Base-by-base conservation (phyloP, 1,284 basidiomycete genomes). In the Macrocystidia cucumis region DNA sequence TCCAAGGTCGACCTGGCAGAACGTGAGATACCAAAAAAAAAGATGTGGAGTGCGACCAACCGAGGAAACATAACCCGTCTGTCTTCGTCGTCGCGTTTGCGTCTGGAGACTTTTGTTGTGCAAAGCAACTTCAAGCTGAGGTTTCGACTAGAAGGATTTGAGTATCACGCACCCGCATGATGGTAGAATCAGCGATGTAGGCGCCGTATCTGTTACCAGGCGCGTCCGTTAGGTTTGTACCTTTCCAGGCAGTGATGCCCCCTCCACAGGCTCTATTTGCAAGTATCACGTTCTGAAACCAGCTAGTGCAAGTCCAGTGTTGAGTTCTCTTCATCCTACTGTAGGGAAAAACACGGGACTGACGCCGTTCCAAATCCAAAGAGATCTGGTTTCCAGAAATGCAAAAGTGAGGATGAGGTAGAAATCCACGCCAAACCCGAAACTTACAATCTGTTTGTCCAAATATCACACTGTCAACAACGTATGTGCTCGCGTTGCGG, bases 361-460 rank as follows among this genome's bases (percentile, higher is more conserved):
- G 49, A 78, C 69, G 72, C 71, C 2, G 63, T 74, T 1, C 77
- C 75, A 45, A 58, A 69, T 2, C 75, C 75, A 38, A 76, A 75
- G 19, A 78, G 25, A 49, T 71, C 72, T 77, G 8, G 39, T n/a
- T n/a, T 24, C 39, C 47, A 22, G 4, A 26, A 19, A 33, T 19
- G 18, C 16, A 16, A 22, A 21, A 7, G 12, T 25, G 27, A 39
- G 18, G 5, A 36, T 22, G 19, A 35, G 17, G 14, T n/a, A 25
- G n/a, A 12, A 9, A 31, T 19, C 24, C 22, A 21, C 18, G 13
- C 20, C 18, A 27, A n/a, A n/a, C n/a, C n/a, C n/a, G n/a, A n/a
- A n/a, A n/a, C n/a, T n/a, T n/a, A 75, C 76, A 81, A 47, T 83
- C 79, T 2, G 73, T 78, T 46, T 72, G 60, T 3, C 79, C 80